phyloP scores from a whole-genome alignment of 805 yeast species.

The Brettanomyces sp. region DNA sequence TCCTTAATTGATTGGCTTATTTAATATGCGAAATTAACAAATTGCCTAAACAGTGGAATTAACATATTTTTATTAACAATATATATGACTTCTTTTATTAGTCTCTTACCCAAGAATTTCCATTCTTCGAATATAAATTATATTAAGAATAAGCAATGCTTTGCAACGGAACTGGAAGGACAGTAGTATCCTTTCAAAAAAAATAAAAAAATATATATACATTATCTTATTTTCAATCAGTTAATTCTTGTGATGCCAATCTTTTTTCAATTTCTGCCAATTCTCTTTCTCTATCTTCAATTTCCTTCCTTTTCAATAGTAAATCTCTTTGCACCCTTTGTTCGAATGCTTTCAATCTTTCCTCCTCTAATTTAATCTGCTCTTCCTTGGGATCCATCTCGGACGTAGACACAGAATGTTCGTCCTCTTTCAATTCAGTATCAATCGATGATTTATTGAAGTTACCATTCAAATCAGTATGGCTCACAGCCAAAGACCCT shows the following conservation, averaged over 20 bases:
- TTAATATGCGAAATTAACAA: too few species aligned
- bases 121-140: too few species aligned
- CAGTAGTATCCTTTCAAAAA: too few species aligned
- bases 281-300: conserved; percentile 77
- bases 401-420: conserved; percentile 1
- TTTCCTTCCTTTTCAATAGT: conserved; percentile 69
- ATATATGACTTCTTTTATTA: too few species aligned
- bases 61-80: too few species aligned
- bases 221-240: neutral
- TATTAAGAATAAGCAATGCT: too few species aligned
- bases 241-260: conserved; percentile 17
- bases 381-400: conserved; percentile 52
- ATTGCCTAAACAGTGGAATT: too few species aligned
- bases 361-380: conserved; percentile 83
- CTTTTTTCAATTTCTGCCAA: conserved; percentile 62
- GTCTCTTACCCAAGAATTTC: too few species aligned
- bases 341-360: conserved; percentile 76
- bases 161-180: too few species aligned
- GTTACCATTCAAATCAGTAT: neutral
- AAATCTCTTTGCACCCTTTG: conserved; percentile 84
- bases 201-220: too few species aligned
- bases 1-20: too few species aligned
- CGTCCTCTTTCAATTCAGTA: neutral
- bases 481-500: conserved; percentile 3
- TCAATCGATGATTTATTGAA: neutral